phyloP scores from a whole-genome alignment of 2,329 filamentous ascomycete species.

The Alternaria dauci region DNA sequence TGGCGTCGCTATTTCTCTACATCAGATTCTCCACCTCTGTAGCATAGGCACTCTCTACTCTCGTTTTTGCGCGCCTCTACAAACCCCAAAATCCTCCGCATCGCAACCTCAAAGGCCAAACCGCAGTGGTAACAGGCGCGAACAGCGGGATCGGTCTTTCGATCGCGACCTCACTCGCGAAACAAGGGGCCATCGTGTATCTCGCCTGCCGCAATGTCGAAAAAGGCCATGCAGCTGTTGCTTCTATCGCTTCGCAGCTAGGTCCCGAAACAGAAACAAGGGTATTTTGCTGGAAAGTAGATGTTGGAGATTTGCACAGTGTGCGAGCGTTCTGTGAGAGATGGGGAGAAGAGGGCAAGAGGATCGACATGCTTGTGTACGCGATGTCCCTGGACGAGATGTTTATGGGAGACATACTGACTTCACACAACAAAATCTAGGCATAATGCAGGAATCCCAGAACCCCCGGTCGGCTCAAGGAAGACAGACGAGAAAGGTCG shows the following conservation, averaged over 20 bases:
- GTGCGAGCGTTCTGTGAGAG: constrained; percentile 22
- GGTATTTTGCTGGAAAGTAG: constrained; percentile 20
- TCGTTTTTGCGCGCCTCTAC: constrained; percentile 23
- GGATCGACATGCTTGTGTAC: constrained; percentile 23
- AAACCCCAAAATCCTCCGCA: constrained; percentile 13
- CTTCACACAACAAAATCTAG: neutral
- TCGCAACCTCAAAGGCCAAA: constrained; percentile 52
- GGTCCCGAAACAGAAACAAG: neutral
- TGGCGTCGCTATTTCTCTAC: constrained; percentile 9
- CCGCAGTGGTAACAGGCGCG: constrained; percentile 60
- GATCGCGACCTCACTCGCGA: constrained; percentile 22
- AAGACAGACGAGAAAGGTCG: constrained; percentile 13
- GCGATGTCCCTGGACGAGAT: neutral
- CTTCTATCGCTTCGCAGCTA: constrained; percentile 10
- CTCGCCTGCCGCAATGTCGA: constrained; percentile 27
- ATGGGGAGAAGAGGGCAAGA: constrained; percentile 12
- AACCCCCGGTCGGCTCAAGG: neutral
- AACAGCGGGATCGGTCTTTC: constrained; percentile 60
- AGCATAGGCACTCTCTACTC: constrained; percentile 4
- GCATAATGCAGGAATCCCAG: constrained; percentile 28
- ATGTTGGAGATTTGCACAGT: constrained; percentile 19
- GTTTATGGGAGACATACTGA: neutral
- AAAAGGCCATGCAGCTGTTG: constrained; percentile 19
- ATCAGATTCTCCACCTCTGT: constrained; percentile 19
- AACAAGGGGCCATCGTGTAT: constrained; percentile 23